Evolutionary conservation across 2,329 filamentous ascomycete genomes (phyloP).

Genomic region (Fusarium pseudocircinatum): DNA sequence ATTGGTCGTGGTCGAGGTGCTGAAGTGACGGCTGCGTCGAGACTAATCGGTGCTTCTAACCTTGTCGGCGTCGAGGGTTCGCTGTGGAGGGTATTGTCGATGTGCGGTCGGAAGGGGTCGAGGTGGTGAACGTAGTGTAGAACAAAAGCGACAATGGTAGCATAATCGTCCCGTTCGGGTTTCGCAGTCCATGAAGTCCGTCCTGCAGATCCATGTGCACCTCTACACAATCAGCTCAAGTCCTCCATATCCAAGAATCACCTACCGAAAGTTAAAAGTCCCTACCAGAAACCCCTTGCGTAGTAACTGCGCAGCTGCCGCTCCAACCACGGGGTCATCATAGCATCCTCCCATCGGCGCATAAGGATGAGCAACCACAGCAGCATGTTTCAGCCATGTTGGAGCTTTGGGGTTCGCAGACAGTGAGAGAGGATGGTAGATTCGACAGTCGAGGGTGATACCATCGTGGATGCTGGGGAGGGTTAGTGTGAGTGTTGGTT

Average conservation of each 20-base stretch:
- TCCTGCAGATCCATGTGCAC: slow-evolving; percentile 77
- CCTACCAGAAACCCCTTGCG: slow-evolving; percentile 77
- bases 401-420: slow-evolving; percentile 45
- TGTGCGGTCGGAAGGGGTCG: slow-evolving; percentile 48
- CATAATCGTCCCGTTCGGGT: slow-evolving; percentile 84
- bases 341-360: slow-evolving; percentile 85
- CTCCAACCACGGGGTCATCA: slow-evolving; percentile 82
- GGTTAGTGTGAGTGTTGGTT: slow-evolving; percentile 72
- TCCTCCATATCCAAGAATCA: too few species aligned
- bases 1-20: slow-evolving; percentile 40
- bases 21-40: not conserved
- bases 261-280: slow-evolving; percentile 91
- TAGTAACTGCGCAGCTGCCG: slow-evolving; percentile 72
- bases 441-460: slow-evolving; percentile 77
- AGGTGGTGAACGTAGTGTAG: slow-evolving; percentile 75
- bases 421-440: slow-evolving; percentile 75
- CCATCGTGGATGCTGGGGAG: slow-evolving; percentile 88
- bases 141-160: slow-evolving; percentile 82
- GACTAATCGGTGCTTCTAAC: not conserved
- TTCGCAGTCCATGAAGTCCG: slow-evolving; percentile 88
- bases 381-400: slow-evolving; percentile 60
- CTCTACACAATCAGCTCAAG: slow-evolving; percentile 61
- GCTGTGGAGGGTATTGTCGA: slow-evolving; percentile 4
- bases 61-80: slow-evolving; percentile 10
- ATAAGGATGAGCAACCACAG: slow-evolving; percentile 88